Conservation (phyloP, 1,139 yeast species). For the Pneumocystis sp. region DNA sequence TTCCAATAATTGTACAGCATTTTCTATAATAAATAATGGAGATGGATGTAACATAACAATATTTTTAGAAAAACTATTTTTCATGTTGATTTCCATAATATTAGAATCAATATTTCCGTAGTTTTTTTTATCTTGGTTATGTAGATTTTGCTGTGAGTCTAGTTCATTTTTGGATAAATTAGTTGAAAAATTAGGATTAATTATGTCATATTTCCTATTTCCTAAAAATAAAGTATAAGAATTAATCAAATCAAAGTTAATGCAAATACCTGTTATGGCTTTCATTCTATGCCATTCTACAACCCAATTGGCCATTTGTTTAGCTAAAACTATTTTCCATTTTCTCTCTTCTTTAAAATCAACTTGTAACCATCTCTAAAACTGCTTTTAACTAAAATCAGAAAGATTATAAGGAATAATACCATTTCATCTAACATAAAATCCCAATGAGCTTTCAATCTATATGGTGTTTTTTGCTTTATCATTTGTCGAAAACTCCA, state of each 20-base stretch:
- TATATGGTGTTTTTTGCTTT: slow-evolving; percentile 53
- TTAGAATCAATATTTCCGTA: neutral
- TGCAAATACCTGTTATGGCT: slow-evolving; percentile 1
- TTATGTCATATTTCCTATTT: neutral
- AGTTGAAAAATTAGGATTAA: neutral
- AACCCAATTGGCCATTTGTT: slow-evolving; percentile 7
- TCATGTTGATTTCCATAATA: neutral
- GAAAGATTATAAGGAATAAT: neutral
- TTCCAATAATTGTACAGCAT: slow-evolving; percentile 4
- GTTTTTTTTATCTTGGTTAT: slow-evolving; percentile 4
- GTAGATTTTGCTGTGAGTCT: neutral
- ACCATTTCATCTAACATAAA: slow-evolving; percentile 52
- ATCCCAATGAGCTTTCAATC: slow-evolving; percentile 52
- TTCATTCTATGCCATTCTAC: slow-evolving; percentile 10
- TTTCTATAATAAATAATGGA: slow-evolving; percentile 4
- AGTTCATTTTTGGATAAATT: neutral
- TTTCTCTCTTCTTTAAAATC: slow-evolving; percentile 55
- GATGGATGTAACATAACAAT: slow-evolving; percentile 3
- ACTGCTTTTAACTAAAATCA: neutral
- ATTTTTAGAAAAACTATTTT: neutral
- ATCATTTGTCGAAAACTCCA: slow-evolving; percentile 89
- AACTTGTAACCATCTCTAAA: slow-evolving; percentile 55
- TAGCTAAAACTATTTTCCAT: slow-evolving; percentile 12
- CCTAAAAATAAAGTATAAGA: neutral
- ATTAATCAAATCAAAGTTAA: neutral